A percentile compares a stretch with the other conserved stretches of the same genome.
Evolutionary conservation across 2,329 filamentous ascomycete species (phyloP).

Genomic region (Apiospora marii): DNA sequence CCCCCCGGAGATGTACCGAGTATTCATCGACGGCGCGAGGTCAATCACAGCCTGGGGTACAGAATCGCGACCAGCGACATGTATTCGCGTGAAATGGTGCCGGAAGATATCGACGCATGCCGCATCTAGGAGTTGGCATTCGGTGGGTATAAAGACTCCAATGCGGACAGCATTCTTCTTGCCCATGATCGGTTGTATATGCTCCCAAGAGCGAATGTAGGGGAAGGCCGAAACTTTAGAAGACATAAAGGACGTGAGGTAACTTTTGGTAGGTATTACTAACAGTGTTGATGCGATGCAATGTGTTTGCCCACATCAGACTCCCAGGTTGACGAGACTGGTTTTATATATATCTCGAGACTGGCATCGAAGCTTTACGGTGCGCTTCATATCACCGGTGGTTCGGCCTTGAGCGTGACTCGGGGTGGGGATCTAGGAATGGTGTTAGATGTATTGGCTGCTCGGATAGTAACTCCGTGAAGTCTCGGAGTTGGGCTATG

Average conservation of each 20-base stretch:
- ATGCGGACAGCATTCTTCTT: constrained; percentile 45
- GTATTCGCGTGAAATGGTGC: constrained; percentile 55
- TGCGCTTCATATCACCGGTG: neutral
- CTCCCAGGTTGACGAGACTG: neutral
- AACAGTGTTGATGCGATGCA: neutral
- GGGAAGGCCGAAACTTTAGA: neutral
- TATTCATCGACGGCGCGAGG: constrained; percentile 51
- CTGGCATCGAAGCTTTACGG: neutral
- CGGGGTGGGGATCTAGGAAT: neutral
- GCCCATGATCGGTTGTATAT: neutral
- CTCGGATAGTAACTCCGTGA: neutral
- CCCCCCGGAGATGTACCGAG: constrained; percentile 55
- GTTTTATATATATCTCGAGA: neutral
- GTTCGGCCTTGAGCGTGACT: neutral
- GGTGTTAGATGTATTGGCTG: constrained; percentile 19
- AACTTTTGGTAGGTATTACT: neutral
- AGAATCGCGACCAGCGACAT: constrained; percentile 42
- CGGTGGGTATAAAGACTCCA: constrained; percentile 58
- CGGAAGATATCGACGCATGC: constrained; percentile 60
- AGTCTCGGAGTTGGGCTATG: neutral
- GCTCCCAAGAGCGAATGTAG: neutral
- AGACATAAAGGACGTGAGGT: too few species aligned
- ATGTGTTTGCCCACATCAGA: neutral
- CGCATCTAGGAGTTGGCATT: constrained; percentile 57
- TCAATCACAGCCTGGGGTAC: constrained; percentile 47